phyloP scores from a whole-genome alignment of 2,329 filamentous ascomycete species.

The Botrytis medusae region DNA sequence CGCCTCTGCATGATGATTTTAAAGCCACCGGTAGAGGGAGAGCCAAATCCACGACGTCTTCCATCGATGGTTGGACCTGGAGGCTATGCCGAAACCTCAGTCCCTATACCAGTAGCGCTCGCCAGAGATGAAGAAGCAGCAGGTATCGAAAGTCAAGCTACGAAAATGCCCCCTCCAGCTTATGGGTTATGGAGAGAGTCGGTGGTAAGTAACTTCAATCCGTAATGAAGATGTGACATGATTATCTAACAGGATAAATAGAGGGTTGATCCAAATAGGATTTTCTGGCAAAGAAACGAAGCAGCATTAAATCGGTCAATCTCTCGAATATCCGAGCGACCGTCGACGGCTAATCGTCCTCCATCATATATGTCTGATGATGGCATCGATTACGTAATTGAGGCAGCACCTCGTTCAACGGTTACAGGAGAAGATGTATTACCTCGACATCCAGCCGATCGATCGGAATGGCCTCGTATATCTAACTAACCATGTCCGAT shows the following conservation, averaged over 20 bases:
- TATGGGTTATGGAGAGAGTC: slow-evolving; percentile 84
- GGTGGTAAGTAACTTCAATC: slow-evolving; percentile 59
- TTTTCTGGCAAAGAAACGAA: slow-evolving; percentile 72
- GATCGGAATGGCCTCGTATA: slow-evolving; percentile 18
- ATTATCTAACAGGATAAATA: slow-evolving; percentile 39
- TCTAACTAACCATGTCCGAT: background rate
- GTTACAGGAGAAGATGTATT: slow-evolving; percentile 49
- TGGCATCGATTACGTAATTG: slow-evolving; percentile 69
- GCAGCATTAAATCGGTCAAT: slow-evolving; percentile 28
- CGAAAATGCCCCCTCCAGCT: slow-evolving; percentile 69
- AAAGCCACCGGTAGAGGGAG: slow-evolving; percentile 39
- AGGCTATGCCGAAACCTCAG: slow-evolving; percentile 67
- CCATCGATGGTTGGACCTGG: slow-evolving; percentile 54
- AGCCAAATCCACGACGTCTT: slow-evolving; percentile 39
- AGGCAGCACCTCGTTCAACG: slow-evolving; percentile 61
- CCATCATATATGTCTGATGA: slow-evolving; percentile 77
- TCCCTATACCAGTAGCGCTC: slow-evolving; percentile 75
- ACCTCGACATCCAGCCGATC: slow-evolving; percentile 51
- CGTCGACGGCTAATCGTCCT: slow-evolving; percentile 53
- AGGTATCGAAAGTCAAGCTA: slow-evolving; percentile 54
- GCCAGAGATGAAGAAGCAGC: slow-evolving; percentile 71
- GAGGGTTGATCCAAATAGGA: slow-evolving; percentile 75
- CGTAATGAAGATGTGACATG: background rate
- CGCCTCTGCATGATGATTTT: slow-evolving; percentile 68
- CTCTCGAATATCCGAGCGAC: slow-evolving; percentile 26